A percentile compares a stretch with the other conserved stretches of the same genome.
phyloP scores from a whole-genome alignment of 805 yeast species.

The Wickerhamiella cacticola region DNA sequence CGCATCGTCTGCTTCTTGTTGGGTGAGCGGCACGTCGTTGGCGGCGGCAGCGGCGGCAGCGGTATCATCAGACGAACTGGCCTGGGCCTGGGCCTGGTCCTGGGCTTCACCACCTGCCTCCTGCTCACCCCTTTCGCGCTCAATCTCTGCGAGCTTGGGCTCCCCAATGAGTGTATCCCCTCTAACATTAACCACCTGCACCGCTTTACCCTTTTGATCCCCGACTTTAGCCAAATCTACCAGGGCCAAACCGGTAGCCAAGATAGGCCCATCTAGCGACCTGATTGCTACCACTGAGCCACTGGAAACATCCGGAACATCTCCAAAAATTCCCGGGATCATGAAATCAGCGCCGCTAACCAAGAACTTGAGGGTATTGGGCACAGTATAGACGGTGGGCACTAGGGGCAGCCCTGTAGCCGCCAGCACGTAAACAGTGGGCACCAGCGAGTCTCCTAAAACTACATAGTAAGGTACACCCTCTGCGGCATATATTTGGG shows the following conservation, averaged over 20 bases:
- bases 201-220: constrained; percentile 71
- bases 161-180: constrained; percentile 54
- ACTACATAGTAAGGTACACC: constrained; percentile 67
- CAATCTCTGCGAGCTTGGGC: constrained; percentile 29
- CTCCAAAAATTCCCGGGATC: constrained; percentile 38
- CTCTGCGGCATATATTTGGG: constrained; percentile 49
- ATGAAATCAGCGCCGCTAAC: constrained; percentile 57
- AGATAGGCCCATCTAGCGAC: constrained; percentile 32
- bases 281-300: constrained; percentile 67
- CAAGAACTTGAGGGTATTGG: constrained; percentile 57
- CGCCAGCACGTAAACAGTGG: constrained; percentile 65
- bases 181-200: constrained; percentile 50
- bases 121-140: constrained; percentile 16
- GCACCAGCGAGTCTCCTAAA: constrained; percentile 33
- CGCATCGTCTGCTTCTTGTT: constrained; percentile 38
- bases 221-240: constrained; percentile 36
- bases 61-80: too few species aligned
- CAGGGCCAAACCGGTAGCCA: constrained; percentile 22
- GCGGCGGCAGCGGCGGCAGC: background rate
- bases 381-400: constrained; percentile 61
- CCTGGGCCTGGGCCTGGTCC: background rate
- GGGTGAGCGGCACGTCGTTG: constrained; percentile 12
- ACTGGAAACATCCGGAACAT: constrained; percentile 40
- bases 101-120: constrained; percentile 12
- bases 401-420: constrained; percentile 41